Conservation (phyloP, 768 basidiomycete genomes). For the Suillus brevipes region DNA sequence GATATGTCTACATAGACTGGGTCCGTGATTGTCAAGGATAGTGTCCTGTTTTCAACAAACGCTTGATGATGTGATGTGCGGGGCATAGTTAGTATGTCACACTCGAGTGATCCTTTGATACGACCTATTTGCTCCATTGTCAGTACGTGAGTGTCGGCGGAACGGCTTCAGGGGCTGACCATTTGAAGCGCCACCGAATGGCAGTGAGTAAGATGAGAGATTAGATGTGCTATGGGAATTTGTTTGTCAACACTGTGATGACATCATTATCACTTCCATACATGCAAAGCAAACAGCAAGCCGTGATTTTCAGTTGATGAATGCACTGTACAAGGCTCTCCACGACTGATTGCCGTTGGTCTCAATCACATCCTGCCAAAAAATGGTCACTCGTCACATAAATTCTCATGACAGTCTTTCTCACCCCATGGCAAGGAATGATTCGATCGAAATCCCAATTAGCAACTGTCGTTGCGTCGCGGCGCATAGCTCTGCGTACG, state of each 20-base stretch:
- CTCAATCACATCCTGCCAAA: slow-evolving; percentile 59
- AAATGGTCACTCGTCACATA: slow-evolving; percentile 6
- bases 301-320: slow-evolving; percentile 16
- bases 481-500: slow-evolving; percentile 49
- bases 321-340: slow-evolving; percentile 42
- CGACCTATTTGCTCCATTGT: not conserved
- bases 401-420: slow-evolving; percentile 13
- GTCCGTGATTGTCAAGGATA: not conserved
- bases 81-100: not conserved
- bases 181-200: not conserved
- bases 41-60: not conserved
- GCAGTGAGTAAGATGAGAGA: not conserved
- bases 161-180: not conserved
- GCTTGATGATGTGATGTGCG: not conserved
- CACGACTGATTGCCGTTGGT: slow-evolving; percentile 56
- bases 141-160: not conserved
- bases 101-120: too few relatives aligned
- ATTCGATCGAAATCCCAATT: slow-evolving; percentile 75
- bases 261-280: not conserved
- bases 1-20: not conserved
- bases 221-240: not conserved
- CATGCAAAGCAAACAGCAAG: not conserved
- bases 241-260: not conserved
- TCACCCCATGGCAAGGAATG: slow-evolving; percentile 69
- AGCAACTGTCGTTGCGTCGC: slow-evolving; percentile 62